Evolutionary conservation across 306 rosid genomes (phyloP).

Genomic region (Quercus suber): DNA sequence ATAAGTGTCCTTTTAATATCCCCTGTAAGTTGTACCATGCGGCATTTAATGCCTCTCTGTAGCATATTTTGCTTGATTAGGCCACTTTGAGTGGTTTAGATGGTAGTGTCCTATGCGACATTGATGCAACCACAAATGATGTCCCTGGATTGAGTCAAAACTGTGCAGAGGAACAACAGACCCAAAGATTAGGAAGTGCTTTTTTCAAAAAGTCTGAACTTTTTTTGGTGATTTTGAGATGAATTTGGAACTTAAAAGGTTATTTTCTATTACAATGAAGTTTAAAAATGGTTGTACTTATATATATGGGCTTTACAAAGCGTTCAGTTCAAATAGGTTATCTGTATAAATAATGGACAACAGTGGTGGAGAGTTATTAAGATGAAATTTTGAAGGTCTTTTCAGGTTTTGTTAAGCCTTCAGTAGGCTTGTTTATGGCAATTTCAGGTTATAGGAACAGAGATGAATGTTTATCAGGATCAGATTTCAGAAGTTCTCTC

Average conservation of each 20-base stretch:
- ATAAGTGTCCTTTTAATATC: background rate
- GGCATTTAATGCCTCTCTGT: background rate
- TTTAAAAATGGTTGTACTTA: background rate
- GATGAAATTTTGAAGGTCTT: background rate
- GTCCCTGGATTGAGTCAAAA: background rate
- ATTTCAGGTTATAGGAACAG: background rate
- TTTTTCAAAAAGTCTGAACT: background rate
- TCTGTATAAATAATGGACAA: background rate
- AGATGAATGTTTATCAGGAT: background rate
- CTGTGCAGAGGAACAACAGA: background rate
- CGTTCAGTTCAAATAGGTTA: background rate
- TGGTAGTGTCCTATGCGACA: background rate
- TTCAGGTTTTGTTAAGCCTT: background rate
- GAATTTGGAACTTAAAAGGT: background rate
- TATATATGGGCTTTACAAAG: background rate
- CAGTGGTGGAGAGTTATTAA: background rate
- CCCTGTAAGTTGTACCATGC: background rate
- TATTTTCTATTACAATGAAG: background rate
- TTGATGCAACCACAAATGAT: background rate
- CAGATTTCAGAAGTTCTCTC: background rate
- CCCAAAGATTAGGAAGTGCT: background rate
- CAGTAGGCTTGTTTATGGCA: background rate
- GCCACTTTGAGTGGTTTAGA: background rate
- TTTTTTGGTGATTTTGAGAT: background rate
- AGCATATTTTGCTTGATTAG: background rate